Base-by-base conservation (phyloP, 768 basidiomycete species). In the Pleurotus djamor region DNA sequence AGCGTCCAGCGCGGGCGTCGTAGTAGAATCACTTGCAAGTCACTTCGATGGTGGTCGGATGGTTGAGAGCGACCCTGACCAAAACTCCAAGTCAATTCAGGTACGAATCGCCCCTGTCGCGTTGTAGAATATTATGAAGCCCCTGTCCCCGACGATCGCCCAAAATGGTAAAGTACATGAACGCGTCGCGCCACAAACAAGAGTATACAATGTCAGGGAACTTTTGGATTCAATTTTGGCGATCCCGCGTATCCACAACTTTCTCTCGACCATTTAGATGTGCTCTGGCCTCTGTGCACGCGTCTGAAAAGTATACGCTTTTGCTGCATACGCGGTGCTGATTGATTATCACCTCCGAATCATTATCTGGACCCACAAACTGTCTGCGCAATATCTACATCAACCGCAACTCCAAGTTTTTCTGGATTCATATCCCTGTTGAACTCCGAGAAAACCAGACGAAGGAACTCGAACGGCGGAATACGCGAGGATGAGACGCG, bases 1-100 rank as follows among this genome's bases (percentile, higher is more conserved):
- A 36, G 56, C 62, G 62, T 43, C 56, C 59, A 59, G 65, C 61
- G 59, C 55, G 37, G 56, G 48, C 37, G 54, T 28, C 21, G 21
- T 28, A 28, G 21, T 28, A 28, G 21, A 28, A 3, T 28, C 21
- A 28, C 21, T 41, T 2, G 9, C n/a, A 41, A n/a, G 38, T 9
- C n/a, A 41, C 38, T 9, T 10, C 10, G 38, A 41, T 9, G 38
- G 38, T 10, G 38, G 38, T 41, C 2, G 38, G 38, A 2, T 4
- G 38, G 38, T 41, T 41, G 38, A 41, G 38, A 10, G 9, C 10
- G 10, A 9, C 38, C 38, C n/a, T 9, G 38, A 41, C 10, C 9
- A 41, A 10, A 41, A 41, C 38, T n/a, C 38, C n/a, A n/a, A 41
- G 9, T 9, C 38, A 41, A n/a, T 41, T 9, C 38, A 41, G 9